These are phyloP conservation scores for Astrothelium subdiscretum DNA, from an alignment of 495 filamentous ascomycete genomes.

Conservation along the genomic window DNA sequence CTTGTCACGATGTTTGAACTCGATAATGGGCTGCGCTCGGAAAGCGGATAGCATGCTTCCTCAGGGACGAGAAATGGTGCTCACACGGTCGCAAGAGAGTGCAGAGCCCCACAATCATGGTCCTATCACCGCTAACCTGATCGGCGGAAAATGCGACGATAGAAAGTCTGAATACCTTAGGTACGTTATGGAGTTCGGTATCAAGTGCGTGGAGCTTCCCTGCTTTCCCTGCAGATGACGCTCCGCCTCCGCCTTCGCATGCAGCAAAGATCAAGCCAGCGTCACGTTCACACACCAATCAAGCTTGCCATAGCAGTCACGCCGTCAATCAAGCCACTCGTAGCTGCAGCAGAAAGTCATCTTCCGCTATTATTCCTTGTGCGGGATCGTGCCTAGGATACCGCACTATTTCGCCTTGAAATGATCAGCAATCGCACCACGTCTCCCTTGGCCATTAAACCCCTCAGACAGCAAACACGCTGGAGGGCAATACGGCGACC, in stretches of 20 bases:
- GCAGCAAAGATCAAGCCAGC: not conserved
- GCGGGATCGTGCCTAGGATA: not conserved
- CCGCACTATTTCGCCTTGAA: not conserved
- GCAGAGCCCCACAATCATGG: not conserved
- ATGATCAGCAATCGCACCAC: not conserved
- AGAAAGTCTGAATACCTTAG: not conserved
- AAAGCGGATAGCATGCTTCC: conserved; percentile 88
- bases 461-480: not conserved
- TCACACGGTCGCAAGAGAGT: not conserved
- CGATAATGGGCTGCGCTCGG: conserved; percentile 87
- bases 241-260: not conserved
- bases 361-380: no score
- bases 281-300: not conserved
- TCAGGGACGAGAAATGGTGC: not conserved
- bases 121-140: not conserved
- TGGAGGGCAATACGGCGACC: not conserved
- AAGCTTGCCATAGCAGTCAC: not conserved
- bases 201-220: not conserved
- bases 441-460: not conserved
- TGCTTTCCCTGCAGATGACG: not conserved
- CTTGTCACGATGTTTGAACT: conserved; percentile 90
- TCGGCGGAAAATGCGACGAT: not conserved
- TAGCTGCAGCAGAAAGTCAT: not conserved
- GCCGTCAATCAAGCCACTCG: not conserved
- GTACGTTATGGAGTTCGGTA: not conserved